phyloP scores from a whole-genome alignment of 2,329 filamentous ascomycete genomes.

The Alternaria gansuensis region DNA sequence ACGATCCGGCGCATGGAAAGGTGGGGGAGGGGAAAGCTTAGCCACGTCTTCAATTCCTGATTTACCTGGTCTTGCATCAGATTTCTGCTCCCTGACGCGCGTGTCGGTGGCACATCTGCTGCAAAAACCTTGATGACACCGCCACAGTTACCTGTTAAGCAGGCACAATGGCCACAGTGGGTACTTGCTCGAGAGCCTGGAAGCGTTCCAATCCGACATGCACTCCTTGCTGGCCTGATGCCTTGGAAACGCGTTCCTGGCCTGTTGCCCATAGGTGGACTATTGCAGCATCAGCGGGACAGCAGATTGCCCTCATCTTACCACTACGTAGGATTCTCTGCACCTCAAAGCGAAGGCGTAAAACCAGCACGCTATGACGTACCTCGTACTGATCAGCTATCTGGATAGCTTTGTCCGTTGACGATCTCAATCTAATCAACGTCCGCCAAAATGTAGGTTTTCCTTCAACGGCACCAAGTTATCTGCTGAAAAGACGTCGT shows the following conservation, averaged over 20 bases:
- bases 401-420: not conserved
- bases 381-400: constrained; percentile 4
- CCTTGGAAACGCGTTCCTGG: constrained; percentile 24
- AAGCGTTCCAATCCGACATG: constrained; percentile 21
- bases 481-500: constrained; percentile 2
- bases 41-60: constrained; percentile 34
- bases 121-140: constrained; percentile 15
- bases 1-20: constrained; percentile 24
- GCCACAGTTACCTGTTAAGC: constrained; percentile 33
- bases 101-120: constrained; percentile 8
- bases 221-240: constrained; percentile 1
- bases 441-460: not conserved
- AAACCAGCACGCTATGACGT: constrained; percentile 12
- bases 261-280: constrained; percentile 23
- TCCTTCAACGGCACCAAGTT: not conserved
- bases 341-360: constrained; percentile 1
- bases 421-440: constrained; percentile 7
- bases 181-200: constrained; percentile 27
- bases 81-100: constrained; percentile 20
- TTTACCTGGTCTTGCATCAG: constrained; percentile 23
- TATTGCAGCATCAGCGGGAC: constrained; percentile 9
- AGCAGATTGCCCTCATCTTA: constrained; percentile 18
- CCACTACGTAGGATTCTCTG: not conserved
- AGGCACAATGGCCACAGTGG: constrained; percentile 16
- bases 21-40: constrained; percentile 40